Evolutionary conservation across 176 grass and related monocot species (phyloP), one percentile per base, ranked within the genome.

Genomic region (Oryza coarctata): DNA sequence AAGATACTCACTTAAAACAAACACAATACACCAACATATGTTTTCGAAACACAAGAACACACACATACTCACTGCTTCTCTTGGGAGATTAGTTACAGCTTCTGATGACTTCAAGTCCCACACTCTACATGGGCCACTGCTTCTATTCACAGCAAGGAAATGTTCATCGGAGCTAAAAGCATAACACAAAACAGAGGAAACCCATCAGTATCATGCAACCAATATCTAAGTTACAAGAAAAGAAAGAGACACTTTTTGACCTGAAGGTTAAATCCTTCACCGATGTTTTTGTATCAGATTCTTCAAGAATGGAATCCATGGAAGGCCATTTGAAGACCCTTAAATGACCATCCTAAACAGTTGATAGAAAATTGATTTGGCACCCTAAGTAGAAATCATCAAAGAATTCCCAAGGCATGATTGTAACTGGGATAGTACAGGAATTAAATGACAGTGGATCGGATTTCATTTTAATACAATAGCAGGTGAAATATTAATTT

Each of bases 181-280:
- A 88, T 12, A 58, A 61, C 38, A 9, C 12, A 73, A 39, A 85
- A 39, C 18, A 82, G 33, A 85, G 17, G 36, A 31, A 35, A 35
- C 57, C 9, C 49, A 38, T 91, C 62, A 84, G 63, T 76, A 79
- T 71, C 15, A 35, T n/a, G 18, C 34, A 44, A 82, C 22, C 40
- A 81, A 81, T 71, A 85, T 43, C 6, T 33, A 65, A 72, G 15
- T 82, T 44, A 43, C 11, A 55, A 85, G 40, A 71, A 50, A 63
- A 58, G 71, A 17, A 44, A 31, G 34, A 31, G 9, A 9, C 34
- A 82, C 1, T 66, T 49, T 62, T 83, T 75, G 38, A 99, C 96
- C 96, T 95, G 85, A 99, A 89, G 70, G 74, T 87, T 73, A 99
- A 79, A 99, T 92, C 96, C 76, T 95, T 99, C 41, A 99, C 65